Conservation (phyloP, 2,329 filamentous ascomycete species). For the Clarireedia monteithiana region DNA sequence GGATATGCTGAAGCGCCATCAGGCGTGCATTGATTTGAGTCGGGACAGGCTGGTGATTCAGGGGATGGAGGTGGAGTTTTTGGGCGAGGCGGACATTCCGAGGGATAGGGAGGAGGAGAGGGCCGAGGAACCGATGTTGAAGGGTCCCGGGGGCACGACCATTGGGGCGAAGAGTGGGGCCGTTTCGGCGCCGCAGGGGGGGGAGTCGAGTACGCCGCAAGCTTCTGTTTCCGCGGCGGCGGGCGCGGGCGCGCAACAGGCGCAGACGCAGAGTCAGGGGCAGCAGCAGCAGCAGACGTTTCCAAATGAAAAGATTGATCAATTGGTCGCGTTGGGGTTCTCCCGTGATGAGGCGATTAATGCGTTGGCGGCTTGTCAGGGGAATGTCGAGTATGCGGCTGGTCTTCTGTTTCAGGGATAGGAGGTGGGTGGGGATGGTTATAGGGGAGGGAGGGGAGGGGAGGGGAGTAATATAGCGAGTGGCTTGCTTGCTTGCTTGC, state of each 20-base stretch:
- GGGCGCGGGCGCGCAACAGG: constrained; percentile 7
- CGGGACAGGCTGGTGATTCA: constrained; percentile 83
- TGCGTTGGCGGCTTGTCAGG: constrained; percentile 73
- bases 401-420: constrained; percentile 60
- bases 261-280: constrained; percentile 2
- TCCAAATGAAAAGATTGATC: constrained; percentile 61
- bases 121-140: constrained; percentile 73
- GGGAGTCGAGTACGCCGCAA: neutral
- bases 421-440: constrained; percentile 7
- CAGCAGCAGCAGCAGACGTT: constrained; percentile 24
- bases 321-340: constrained; percentile 72
- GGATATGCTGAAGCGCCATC: constrained; percentile 95
- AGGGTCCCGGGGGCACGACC: constrained; percentile 79
- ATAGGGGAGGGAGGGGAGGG: neutral
- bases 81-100: constrained; percentile 92
- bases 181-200: constrained; percentile 41
- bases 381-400: constrained; percentile 84
- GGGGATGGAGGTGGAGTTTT: constrained; percentile 78
- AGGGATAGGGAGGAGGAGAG: constrained; percentile 67
- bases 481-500: no score
- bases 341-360: constrained; percentile 67
- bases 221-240: neutral
- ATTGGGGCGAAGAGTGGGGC: constrained; percentile 80
- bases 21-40: constrained; percentile 82
- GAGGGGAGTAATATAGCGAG: neutral